Evolutionary conservation across 2,329 filamentous ascomycete species (phyloP).

Genomic region (Sclerotinia borealis): DNA sequence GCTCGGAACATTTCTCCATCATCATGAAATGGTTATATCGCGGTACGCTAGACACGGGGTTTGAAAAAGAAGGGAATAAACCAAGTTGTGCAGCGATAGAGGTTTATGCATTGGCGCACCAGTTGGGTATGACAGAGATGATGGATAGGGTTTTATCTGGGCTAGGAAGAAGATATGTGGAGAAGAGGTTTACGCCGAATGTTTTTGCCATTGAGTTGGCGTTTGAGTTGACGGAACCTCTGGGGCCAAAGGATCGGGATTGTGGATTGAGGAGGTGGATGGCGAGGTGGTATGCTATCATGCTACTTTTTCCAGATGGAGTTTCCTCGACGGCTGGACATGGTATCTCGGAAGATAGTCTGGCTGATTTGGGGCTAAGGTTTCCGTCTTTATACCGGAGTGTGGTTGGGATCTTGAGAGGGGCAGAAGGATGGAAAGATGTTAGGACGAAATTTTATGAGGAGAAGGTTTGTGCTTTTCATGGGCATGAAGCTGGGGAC

Average conservation of each 20-base stretch:
- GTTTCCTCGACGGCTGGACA: not conserved
- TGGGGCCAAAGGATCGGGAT: not conserved
- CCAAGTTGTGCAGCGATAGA: not conserved
- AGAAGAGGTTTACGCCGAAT: conserved; percentile 1
- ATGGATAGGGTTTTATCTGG: not conserved
- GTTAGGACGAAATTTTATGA: not conserved
- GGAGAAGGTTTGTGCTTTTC: conserved; percentile 3
- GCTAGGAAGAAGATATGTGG: not conserved
- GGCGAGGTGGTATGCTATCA: conserved; percentile 3
- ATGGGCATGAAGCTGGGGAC: not conserved
- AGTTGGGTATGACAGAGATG: not conserved
- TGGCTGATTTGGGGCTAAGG: not conserved
- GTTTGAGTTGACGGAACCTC: not conserved
- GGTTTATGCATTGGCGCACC: not conserved
- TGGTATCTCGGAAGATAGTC: not conserved
- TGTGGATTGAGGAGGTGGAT: conserved; percentile 1
- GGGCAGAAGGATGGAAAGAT: not conserved
- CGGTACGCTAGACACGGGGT: not conserved
- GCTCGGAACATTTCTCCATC: not conserved
- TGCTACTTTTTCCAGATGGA: not conserved
- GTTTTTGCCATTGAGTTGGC: conserved; percentile 1
- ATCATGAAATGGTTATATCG: conserved; percentile 4
- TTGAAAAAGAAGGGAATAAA: not conserved
- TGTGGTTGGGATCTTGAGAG: not conserved
- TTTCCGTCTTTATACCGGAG: not conserved